Conservation (phyloP, 2,329 filamentous ascomycete species). For the Acephala macrosclerotiorum region DNA sequence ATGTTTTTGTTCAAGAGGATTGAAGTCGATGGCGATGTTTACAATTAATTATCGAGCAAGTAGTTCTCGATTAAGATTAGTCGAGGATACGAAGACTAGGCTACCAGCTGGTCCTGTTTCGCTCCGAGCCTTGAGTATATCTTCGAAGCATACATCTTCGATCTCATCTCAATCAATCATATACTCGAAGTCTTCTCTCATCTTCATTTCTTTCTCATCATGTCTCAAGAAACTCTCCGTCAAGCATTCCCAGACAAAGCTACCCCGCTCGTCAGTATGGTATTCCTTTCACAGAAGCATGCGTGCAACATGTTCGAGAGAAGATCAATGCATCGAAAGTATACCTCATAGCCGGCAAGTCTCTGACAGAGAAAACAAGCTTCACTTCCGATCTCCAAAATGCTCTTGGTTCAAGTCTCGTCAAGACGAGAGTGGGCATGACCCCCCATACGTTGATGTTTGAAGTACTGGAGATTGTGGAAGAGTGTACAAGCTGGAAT, state of each 20-base stretch:
- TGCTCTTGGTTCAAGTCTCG: constrained; percentile 36
- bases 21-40: no score
- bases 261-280: constrained; percentile 39
- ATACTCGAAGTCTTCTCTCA: no score
- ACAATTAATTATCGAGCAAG: neutral
- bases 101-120: neutral
- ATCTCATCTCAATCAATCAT: no score
- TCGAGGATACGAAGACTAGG: neutral
- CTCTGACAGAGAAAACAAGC: constrained; percentile 38
- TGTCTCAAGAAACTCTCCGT: constrained; percentile 51
- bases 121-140: neutral
- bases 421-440: constrained; percentile 37
- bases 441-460: constrained; percentile 38
- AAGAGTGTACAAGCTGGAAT: constrained; percentile 29
- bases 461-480: constrained; percentile 35
- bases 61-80: neutral
- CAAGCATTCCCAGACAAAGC: constrained; percentile 20
- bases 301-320: constrained; percentile 37
- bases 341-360: constrained; percentile 32
- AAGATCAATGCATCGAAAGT: constrained; percentile 37
- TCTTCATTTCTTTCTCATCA: neutral
- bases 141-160: no score
- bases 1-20: no score
- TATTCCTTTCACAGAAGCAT: constrained; percentile 37
- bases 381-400: constrained; percentile 32